Evolutionary conservation across 768 basidiomycete genomes (phyloP), one percentile per base, ranked within the genome.

Genomic region (Macrolepiota fuliginosa): DNA sequence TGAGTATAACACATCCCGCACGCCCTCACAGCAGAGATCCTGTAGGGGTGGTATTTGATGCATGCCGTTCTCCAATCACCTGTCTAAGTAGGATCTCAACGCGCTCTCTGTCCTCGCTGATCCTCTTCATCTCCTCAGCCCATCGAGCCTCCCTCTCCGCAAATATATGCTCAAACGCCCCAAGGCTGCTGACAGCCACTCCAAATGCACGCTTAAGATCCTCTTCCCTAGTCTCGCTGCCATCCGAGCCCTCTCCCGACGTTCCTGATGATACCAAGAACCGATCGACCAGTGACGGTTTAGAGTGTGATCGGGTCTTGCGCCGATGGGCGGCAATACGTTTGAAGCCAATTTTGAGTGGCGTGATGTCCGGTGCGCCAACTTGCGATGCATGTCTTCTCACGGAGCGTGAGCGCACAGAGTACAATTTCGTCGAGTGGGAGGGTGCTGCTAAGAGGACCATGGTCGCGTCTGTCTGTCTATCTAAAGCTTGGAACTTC

Each of bases 401-500:
- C 52, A 92, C 81, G 0, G 87, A 82, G 7, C 91, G 85, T 25
- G 90, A 92, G 2, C 81, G 83, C 25, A 90, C 70, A 2, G 83
- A 70, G 64, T 90, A 83, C 5, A 90, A 68, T 66, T 88, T 89
- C 15, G 82, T 85, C 12, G 86, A 79, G 68, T 92, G 90, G 1
- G 90, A 85, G 0, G 91, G 91, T 0, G 90, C 82, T 3, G 90
- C 90, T 25, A 93, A 74, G 0, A 93, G 73, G 25, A 92, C 73
- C 76, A 93, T 81, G 0, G 89, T 92, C 10, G 90, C 80, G 65
- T 92, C 91, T 3, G 91, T 93, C 71, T 92, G 89, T 47, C 89
- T 81, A 73, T 92, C 91, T 32, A 93, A 74, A 35, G 81, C 81
- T 74, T 90, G 88, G 79, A 93, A 89, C 91, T 93, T 63, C 36